Base-by-base conservation (phyloP, 2,329 filamentous ascomycete species). In the Fusarium continuum region DNA sequence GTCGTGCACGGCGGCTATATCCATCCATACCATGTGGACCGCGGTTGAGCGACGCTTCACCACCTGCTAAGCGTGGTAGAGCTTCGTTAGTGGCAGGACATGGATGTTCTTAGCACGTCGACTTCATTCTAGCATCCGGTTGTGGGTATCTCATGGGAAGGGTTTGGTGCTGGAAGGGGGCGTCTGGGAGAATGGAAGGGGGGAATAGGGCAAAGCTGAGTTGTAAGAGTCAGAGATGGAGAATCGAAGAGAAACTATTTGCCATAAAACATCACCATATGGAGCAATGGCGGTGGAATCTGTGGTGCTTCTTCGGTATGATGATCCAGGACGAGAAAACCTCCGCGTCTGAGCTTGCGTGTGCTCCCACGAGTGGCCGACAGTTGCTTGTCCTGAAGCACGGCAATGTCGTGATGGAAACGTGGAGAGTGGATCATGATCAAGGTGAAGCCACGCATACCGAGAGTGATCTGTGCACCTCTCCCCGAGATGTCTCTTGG, bases 1-100 rank as follows among this genome's bases (percentile, higher is more conserved):
- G n/a, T 52, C 19, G 31, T 35, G 61, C 64, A 55, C 47, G 54
- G 67, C 67, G 67, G 64, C 55, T 67, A 55, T 48, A 62, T 35
- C 56, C 55, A 62, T 35, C 56, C 55, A 60, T 57, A 58, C 20
- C 32, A 14, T 44, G 67, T 70, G 67, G 64, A 67, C 51, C 67
- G 55, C 61, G 66, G 67, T 55, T 67, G 65, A 69, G 55, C 44
- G 50, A 58, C 45, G 55, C 59, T 50, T 51, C 56, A 59, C 57
- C 53, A 50, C 38, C 25, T 49, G 55, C 48, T 55, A 48, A 61
- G 35, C 28, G 47, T 38, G 46, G 26, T 47, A 41, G 46, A 45
- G 48, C 29, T 34, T 45, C 34, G 31, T 53, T 64, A 65, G 61
- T 40, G 55, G 34, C 22, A 48, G 11, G 32, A 29, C 20, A 43